phyloP scores from a whole-genome alignment of 2,329 filamentous ascomycete genomes.

The Penicillium freii region DNA sequence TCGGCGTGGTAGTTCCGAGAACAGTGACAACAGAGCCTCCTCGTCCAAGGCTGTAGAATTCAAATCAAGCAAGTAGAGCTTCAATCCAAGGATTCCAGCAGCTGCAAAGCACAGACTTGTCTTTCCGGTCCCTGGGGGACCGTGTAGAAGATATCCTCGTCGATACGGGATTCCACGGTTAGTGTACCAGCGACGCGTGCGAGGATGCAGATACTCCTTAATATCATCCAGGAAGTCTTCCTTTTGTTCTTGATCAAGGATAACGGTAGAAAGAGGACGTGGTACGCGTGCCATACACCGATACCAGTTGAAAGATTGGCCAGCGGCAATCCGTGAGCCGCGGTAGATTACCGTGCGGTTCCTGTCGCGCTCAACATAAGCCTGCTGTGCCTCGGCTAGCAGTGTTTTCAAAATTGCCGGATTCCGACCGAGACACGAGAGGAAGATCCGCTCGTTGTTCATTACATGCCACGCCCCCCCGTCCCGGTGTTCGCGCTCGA shows the following conservation, averaged over 20 bases:
- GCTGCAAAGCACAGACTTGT: conserved; percentile 69
- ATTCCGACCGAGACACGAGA: conserved; percentile 39
- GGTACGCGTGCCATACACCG: conserved; percentile 47
- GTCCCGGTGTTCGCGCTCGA: conserved; percentile 30
- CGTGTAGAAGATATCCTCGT: conserved; percentile 77
- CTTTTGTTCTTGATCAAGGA: conserved; percentile 53
- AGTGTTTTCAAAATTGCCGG: conserved; percentile 35
- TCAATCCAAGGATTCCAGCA: conserved; percentile 67
- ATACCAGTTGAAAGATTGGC: conserved; percentile 29
- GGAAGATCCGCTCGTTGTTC: conserved; percentile 32
- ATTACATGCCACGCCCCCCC: conserved; percentile 17
- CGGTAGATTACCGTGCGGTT: conserved; percentile 42
- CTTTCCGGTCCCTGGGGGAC: conserved; percentile 78
- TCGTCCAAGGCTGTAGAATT: conserved; percentile 63
- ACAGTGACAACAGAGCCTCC: conserved; percentile 63
- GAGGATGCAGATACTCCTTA: conserved; percentile 56
- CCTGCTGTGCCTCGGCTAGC: conserved; percentile 37
- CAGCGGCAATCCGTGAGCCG: conserved; percentile 24
- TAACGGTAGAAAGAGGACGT: conserved; percentile 55
- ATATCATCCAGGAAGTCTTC: conserved; percentile 52
- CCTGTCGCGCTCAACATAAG: conserved; percentile 36
- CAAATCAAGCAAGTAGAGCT: conserved; percentile 70
- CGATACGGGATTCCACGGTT: conserved; percentile 83
- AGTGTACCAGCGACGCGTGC: conserved; percentile 67
- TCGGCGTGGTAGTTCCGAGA: conserved; percentile 64